Evolutionary conservation across 2,329 filamentous ascomycete species (phyloP), one percentile per base, ranked within the genome.

Genomic region (Sordariomycetes sp.): DNA sequence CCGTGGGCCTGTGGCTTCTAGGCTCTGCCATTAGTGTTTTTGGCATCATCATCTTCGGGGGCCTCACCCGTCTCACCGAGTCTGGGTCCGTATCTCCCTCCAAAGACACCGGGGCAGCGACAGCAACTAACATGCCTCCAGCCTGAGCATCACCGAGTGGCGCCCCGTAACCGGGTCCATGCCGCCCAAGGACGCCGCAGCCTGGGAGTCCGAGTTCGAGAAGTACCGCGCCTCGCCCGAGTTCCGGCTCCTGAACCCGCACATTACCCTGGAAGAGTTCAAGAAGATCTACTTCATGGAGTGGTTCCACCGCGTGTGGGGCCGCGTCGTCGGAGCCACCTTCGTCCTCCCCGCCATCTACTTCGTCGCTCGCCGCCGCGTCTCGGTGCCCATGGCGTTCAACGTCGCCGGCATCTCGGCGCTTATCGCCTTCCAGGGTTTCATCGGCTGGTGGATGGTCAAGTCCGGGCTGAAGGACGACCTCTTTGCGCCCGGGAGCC

Each of bases 271-370:
- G 59, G 81, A 86, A 60, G 94, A 99, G 70, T 99, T 97, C 77
- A 97, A 97, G 74, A 88, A 94, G 70, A 99, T 99, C 64, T 99
- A 97, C 80, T 99, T 88, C 72, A 97, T 97, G 94, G 94, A 99
- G 78, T 99, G 94, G 94, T 85, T 87, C 51, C 94, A 99, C 72
- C 85, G 94, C 34, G 80, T 97, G 58, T 97, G 94, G 92, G 94
- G 94, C 53, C 87, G 94, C 63, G 79, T 96, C 65, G 89, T 99
- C 59, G 94, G 94, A 60, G 72, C 97, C 62, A 88, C 90, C 55
- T 97, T 97, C 71, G 85, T 96, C 54, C 68, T 97, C 1, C 94
- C 94, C 1, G 89, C 93, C 8, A 73, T 87, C 59, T 97, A 96
- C 78, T 95, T 97, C 68, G 82, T 97, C 67, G 86, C 87, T 22